Evolutionary conservation across 1,284 basidiomycete genomes (phyloP).

Genomic region (Apiotrichum siamense): DNA sequence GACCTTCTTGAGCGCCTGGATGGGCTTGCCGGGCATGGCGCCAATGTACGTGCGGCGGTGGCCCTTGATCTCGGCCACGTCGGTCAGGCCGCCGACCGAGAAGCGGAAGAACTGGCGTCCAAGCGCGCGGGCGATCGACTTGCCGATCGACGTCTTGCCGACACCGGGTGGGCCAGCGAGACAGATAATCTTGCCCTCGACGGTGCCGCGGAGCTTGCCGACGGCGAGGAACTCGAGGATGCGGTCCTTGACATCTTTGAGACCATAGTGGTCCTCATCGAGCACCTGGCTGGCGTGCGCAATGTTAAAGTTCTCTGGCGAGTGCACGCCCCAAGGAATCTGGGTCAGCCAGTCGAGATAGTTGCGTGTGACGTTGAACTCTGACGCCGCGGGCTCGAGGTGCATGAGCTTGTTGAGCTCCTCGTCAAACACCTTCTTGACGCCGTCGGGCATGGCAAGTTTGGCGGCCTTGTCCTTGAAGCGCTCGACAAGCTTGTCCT

Average conservation of each 20-base stretch:
- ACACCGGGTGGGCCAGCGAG: slow-evolving; percentile 96
- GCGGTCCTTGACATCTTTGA: slow-evolving; percentile 92
- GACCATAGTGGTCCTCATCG: slow-evolving; percentile 93
- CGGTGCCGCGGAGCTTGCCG: slow-evolving; percentile 89
- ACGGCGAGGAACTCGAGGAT: slow-evolving; percentile 98
- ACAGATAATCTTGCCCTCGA: slow-evolving; percentile 98
- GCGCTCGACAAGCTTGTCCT: slow-evolving; percentile 95
- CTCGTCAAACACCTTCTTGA: slow-evolving; percentile 93
- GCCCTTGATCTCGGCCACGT: slow-evolving; percentile 98
- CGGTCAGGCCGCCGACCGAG: slow-evolving; percentile 91
- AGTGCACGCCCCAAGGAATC: slow-evolving; percentile 95
- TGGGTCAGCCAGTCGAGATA: slow-evolving; percentile 95
- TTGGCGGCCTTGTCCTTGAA: slow-evolving; percentile 83
- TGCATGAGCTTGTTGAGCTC: slow-evolving; percentile 87
- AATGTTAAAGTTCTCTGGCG: slow-evolving; percentile 89
- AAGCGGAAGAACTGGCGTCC: slow-evolving; percentile 55
- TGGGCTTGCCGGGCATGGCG: slow-evolving; percentile 94
- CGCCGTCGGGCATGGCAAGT: slow-evolving; percentile 88
- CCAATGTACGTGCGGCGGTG: slow-evolving; percentile 95
- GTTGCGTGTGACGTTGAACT: slow-evolving; percentile 93
- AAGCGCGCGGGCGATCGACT: slow-evolving; percentile 56
- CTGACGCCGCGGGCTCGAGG: slow-evolving; percentile 86
- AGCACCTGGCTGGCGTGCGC: slow-evolving; percentile 75
- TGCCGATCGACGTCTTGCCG: slow-evolving; percentile 89
- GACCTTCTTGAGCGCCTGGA: slow-evolving; percentile 93